phyloP scores from a whole-genome alignment of 2,329 filamentous ascomycete species.

The Aspergillus brasiliensis region DNA sequence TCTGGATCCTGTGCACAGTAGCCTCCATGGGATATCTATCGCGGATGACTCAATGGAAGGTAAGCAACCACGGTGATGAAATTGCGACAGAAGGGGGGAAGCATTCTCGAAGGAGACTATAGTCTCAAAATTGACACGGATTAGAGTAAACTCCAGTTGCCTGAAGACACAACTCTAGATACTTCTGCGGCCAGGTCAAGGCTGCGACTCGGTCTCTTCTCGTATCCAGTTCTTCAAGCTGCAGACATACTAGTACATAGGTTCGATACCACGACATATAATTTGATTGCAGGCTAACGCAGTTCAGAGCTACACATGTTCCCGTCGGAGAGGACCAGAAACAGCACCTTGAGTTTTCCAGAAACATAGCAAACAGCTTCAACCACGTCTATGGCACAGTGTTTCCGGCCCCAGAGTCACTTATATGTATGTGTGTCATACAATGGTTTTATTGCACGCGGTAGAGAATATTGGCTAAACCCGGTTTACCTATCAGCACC shows the following conservation, averaged over 20 bases:
- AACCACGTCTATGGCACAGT: conserved; percentile 70
- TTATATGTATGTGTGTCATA: conserved; percentile 62
- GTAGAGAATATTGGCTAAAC: conserved; percentile 9
- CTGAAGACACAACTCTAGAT: conserved; percentile 62
- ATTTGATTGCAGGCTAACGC: conserved; percentile 18
- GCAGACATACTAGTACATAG: conserved; percentile 89
- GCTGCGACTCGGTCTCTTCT: conserved; percentile 87
- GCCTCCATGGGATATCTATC: conserved; percentile 92
- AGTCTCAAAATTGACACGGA: conserved; percentile 10
- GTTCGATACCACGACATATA: conserved; percentile 41
- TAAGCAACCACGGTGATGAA: conserved; percentile 37
- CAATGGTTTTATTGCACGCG: not conserved
- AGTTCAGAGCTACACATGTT: conserved; percentile 77
- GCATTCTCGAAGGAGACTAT: not conserved
- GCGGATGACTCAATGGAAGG: conserved; percentile 99
- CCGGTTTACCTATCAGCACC: conserved; percentile 57
- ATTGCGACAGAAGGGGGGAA: not conserved
- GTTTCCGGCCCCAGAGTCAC: conserved; percentile 68
- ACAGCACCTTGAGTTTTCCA: conserved; percentile 91
- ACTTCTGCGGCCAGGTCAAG: conserved; percentile 58
- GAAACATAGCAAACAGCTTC: conserved; percentile 83
- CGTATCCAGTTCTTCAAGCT: conserved; percentile 92
- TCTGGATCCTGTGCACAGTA: conserved; percentile 95
- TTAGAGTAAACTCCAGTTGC: conserved; percentile 72
- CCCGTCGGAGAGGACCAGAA: conserved; percentile 94